phyloP scores from a whole-genome alignment of 148 eudicot species.

The Nyssa sinensis region DNA sequence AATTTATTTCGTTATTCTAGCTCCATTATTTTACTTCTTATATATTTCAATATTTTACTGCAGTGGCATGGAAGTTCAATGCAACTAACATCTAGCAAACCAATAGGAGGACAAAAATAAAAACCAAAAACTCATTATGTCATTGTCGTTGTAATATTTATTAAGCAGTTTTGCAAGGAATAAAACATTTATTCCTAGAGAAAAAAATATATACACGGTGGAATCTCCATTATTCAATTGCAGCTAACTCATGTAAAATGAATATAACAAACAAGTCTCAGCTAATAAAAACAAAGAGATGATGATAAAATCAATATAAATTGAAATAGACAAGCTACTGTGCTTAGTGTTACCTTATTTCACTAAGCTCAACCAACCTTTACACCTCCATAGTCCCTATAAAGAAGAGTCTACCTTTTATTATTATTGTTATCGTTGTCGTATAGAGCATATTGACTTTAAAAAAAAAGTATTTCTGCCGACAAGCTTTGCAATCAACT shows the following conservation, averaged over 20 bases:
- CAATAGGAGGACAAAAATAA: neutral
- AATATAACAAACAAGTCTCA: neutral
- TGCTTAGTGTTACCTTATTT: neutral
- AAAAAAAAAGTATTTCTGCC: too few species aligned
- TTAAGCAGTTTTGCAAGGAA: constrained; percentile 3
- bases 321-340: neutral
- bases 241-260: neutral
- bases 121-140: neutral
- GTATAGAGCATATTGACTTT: too few species aligned
- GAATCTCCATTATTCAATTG: constrained; percentile 1
- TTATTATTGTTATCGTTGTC: too few species aligned
- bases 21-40: neutral
- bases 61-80: neutral
- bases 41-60: neutral
- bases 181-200: constrained; percentile 7
- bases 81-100: constrained; percentile 2
- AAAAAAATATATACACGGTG: neutral
- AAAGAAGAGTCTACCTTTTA: too few species aligned
- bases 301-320: constrained; percentile 10
- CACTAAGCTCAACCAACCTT: too few species aligned
- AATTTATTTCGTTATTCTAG: too few species aligned
- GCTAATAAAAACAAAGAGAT: constrained; percentile 9
- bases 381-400: too few species aligned
- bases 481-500: too few species aligned
- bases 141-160: neutral